These are phyloP conservation scores for Xylariaceae sp. DNA, from an alignment of 2,329 filamentous ascomycete genomes.

Conservation along the genomic window DNA sequence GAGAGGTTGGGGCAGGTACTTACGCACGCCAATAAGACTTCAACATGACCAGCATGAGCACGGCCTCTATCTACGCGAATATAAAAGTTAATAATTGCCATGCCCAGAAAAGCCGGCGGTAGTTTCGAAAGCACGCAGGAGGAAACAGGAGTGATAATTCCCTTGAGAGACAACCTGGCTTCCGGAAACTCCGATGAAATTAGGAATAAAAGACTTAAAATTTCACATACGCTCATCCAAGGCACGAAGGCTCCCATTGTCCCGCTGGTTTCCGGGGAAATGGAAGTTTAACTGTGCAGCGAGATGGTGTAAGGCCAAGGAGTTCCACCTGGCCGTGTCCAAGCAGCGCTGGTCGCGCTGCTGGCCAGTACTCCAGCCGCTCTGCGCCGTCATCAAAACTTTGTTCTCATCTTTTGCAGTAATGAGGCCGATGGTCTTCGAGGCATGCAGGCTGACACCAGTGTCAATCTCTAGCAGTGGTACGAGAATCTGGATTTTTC, in stretches of 20 bases:
- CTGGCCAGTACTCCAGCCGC: slow-evolving; percentile 24
- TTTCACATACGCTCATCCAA: slow-evolving; percentile 23
- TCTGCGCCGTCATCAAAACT: slow-evolving; percentile 30
- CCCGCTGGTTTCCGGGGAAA: slow-evolving; percentile 29
- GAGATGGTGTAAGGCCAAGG: slow-evolving; percentile 27
- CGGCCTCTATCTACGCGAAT: too few species aligned
- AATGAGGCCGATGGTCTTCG: slow-evolving; percentile 34
- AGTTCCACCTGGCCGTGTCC: slow-evolving; percentile 30
- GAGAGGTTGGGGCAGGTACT: slow-evolving; percentile 10
- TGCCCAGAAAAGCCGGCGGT: too few species aligned
- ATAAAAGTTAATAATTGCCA: too few species aligned
- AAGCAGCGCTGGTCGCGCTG: slow-evolving; percentile 23
- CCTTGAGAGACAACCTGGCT: too few species aligned
- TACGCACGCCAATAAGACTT: slow-evolving; percentile 32
- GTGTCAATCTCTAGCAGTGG: slow-evolving; percentile 27
- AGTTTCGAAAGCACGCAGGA: too few species aligned
- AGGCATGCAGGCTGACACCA: slow-evolving; percentile 22
- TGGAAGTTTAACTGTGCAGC: slow-evolving; percentile 26
- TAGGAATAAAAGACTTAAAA: too few species aligned
- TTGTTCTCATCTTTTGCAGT: slow-evolving; percentile 17
- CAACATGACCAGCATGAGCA: slow-evolving; percentile 35
- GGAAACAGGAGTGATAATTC: too few species aligned
- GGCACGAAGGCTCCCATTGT: slow-evolving; percentile 18
- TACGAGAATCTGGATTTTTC: slow-evolving; percentile 25
- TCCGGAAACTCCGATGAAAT: too few species aligned